These are phyloP conservation scores for Hymenotorrendiella dingleyae DNA, from an alignment of 2,329 filamentous ascomycete genomes.

Conservation along the genomic window DNA sequence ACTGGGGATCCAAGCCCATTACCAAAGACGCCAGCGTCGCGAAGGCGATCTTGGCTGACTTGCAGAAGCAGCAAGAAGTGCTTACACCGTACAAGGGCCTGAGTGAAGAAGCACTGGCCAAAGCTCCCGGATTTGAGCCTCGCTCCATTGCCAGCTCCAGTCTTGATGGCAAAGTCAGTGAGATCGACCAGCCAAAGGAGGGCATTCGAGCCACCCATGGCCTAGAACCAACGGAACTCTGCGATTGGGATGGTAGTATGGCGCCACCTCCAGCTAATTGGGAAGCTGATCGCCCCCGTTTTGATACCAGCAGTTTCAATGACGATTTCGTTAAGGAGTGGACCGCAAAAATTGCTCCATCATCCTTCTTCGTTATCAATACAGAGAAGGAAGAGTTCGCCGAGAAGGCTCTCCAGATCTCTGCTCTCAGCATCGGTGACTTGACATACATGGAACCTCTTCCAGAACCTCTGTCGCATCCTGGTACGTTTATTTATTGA, in stretches of 20 bases:
- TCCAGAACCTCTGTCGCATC: too few species aligned
- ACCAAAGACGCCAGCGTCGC: background rate
- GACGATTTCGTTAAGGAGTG: constrained; percentile 26
- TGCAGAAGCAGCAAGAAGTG: background rate
- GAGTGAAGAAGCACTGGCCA: constrained; percentile 1
- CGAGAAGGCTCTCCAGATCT: background rate
- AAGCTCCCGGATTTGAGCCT: constrained; percentile 8
- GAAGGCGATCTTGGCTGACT: background rate
- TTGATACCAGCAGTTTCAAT: constrained; percentile 19
- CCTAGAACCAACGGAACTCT: constrained; percentile 11
- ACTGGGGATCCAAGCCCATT: background rate
- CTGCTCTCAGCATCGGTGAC: background rate
- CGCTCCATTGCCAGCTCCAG: background rate
- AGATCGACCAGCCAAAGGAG: constrained; percentile 8
- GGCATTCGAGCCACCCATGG: constrained; percentile 20
- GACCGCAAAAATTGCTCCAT: constrained; percentile 13
- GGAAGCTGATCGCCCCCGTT: constrained; percentile 20
- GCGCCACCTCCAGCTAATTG: constrained; percentile 20
- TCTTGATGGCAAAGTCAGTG: background rate
- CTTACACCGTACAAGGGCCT: background rate
- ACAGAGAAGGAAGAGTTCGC: background rate
- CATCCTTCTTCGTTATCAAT: background rate
- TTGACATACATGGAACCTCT: background rate
- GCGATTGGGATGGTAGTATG: constrained; percentile 23
- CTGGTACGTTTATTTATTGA: background rate